A percentile compares a stretch with the other conserved stretches of the same genome.
phyloP scores from a whole-genome alignment of 23 red algal species.

The Gracilariopsis chorda region DNA sequence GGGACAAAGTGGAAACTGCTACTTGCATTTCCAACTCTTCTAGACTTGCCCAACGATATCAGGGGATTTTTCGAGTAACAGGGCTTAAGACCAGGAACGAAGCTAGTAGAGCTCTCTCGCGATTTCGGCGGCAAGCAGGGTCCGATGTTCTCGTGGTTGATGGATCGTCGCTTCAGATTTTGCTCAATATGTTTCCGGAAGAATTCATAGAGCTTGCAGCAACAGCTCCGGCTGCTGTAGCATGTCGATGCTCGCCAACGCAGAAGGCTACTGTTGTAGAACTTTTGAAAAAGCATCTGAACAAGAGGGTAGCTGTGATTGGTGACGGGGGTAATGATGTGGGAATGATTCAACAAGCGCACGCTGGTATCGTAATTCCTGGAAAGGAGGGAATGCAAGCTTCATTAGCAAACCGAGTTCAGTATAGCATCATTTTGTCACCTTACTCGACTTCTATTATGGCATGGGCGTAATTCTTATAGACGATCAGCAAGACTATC shows the following conservation, averaged over 20 bases:
- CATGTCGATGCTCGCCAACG: conserved; percentile 67
- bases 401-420: no score
- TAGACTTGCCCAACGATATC: conserved; percentile 40
- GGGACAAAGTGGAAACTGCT: no score
- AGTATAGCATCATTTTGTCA: no score
- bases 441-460: conserved; percentile 66
- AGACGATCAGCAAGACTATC: conserved; percentile 72
- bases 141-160: no score
- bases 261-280: conserved; percentile 62
- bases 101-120: conserved; percentile 36
- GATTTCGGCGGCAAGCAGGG: no score
- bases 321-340: no score
- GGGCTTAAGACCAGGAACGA: conserved; percentile 36
- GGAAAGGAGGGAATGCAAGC: conserved; percentile 79
- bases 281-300: no score
- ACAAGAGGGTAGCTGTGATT: no score
- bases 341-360: no score
- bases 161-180: no score
- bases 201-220: conserved; percentile 44
- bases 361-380: conserved; percentile 74
- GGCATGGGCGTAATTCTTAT: conserved; percentile 80
- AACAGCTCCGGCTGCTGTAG: conserved; percentile 52
- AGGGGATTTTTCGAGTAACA: conserved; percentile 53
- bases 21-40: conserved; percentile 56
- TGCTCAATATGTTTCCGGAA: no score